Base-by-base conservation (phyloP, 2,329 filamentous ascomycete species). In the Botrytis squamosa region DNA sequence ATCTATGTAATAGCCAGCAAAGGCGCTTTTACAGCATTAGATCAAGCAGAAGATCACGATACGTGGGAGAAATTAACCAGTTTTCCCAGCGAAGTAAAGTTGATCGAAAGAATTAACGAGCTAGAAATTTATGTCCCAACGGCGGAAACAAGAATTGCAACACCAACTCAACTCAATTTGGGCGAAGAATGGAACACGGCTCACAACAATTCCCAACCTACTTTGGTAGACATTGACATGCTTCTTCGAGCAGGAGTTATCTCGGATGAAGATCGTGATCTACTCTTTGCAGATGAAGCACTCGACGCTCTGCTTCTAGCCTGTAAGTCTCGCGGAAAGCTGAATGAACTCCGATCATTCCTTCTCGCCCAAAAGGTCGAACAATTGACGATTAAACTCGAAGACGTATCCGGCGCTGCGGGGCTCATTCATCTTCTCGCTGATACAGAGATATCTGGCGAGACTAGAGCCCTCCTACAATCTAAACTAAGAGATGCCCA, bases 1-100 rank as follows among this genome's bases (percentile, higher is more conserved):
- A 38, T 66, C 1, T 49, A 66, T 66, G 44, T 66, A 8, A 65
- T 66, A 66, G 64, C 29, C 12, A 49, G 64, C 16, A 66, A 66
- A 38, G 64, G 64, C 29, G 36, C 38, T 49, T 66, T 66, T 20
- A 12, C 64, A 25, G 29, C 44, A 16, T 29, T 49, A 66, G 42
- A 49, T 44, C 29, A 66, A 66, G 64, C 64, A 7, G 7, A 49
- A 38, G 44, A 66, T 18, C 44, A 66, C 22, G 44, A 66, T 5
- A 10, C 14, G 20, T 66, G 42, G 64, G 20, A 49, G 7, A 49
- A 66, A 9, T 6, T 49, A 4, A 66, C 29, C 20, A 66, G 3
- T 18, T 49, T 66, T 22, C 12, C 44, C 25, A 49, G 25, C 64
- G 64, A 66, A n/a, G 7, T 20, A 22, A 20, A 29, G 1, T 7